Conservation (phyloP, 73 alveolate species). For the Breviolum minutum region DNA sequence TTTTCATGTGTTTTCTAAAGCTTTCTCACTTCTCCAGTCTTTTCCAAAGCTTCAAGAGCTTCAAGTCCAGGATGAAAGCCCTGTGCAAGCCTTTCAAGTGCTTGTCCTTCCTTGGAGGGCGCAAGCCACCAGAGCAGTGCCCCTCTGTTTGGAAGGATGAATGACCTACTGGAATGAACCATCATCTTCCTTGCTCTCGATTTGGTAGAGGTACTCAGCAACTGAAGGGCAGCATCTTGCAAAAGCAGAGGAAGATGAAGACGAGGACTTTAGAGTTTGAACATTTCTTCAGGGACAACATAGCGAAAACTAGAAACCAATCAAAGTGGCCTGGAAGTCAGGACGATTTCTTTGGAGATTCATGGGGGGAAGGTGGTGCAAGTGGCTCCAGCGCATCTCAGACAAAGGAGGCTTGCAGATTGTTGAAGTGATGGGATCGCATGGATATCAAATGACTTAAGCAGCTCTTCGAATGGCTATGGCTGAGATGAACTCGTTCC, state of each 20-base stretch:
- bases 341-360: conserved; percentile 89
- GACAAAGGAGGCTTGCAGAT: conserved; percentile 80
- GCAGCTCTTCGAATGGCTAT: no score
- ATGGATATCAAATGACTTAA: no score
- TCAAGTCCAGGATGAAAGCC: conserved; percentile 30
- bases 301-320: not conserved
- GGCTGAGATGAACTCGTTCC: no score
- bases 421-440: not conserved
- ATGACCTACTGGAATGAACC: not conserved
- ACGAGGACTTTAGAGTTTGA: not conserved
- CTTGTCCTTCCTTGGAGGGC: conserved; percentile 88
- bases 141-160: not conserved
- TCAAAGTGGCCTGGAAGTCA: not conserved
- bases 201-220: conserved; percentile 37
- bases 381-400: conserved; percentile 94
- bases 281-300: not conserved
- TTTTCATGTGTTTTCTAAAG: no score
- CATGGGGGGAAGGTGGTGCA: conserved; percentile 91
- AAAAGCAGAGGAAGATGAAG: conserved; percentile 63
- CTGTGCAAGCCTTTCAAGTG: conserved; percentile 90
- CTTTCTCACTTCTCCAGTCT: no score
- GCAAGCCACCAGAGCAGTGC: conserved; percentile 95
- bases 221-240: conserved; percentile 79
- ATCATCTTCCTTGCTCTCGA: not conserved
- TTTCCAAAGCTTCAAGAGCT: no score